Evolutionary conservation across 768 basidiomycete species (phyloP).

Genomic region (Mycena polygramma): DNA sequence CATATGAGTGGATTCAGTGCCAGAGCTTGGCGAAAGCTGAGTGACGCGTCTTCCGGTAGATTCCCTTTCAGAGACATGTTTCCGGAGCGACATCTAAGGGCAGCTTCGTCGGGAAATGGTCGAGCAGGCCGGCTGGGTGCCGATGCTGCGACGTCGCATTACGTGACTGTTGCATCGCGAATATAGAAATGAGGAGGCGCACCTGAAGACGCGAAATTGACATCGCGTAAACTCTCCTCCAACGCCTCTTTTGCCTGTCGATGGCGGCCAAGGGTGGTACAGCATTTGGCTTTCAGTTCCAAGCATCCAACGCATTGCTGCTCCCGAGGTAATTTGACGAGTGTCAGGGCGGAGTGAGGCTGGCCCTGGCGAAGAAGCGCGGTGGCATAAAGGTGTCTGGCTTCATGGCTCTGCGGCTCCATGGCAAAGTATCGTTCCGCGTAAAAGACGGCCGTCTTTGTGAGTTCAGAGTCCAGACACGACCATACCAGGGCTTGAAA

Average conservation of each 20-base stretch:
- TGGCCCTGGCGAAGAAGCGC: slow-evolving; percentile 78
- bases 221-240: slow-evolving; percentile 70
- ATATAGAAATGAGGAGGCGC: slow-evolving; percentile 45
- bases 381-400: slow-evolving; percentile 88
- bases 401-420: slow-evolving; percentile 80
- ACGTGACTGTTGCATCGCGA: slow-evolving; percentile 35
- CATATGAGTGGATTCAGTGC: slow-evolving; percentile 83
- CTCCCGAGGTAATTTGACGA: slow-evolving; percentile 74
- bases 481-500: slow-evolving; percentile 84
- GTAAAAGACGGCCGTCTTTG: slow-evolving; percentile 88
- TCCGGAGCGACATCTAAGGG: slow-evolving; percentile 83
- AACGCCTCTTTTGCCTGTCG: slow-evolving; percentile 82
- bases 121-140: slow-evolving; percentile 66
- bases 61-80: slow-evolving; percentile 84
- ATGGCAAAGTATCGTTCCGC: slow-evolving; percentile 86
- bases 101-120: slow-evolving; percentile 78
- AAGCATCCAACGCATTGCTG: slow-evolving; percentile 80
- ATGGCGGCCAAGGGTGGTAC: slow-evolving; percentile 77
- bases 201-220: slow-evolving; percentile 69
- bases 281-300: slow-evolving; percentile 85
- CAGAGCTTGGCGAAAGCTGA: slow-evolving; percentile 80
- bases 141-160: slow-evolving; percentile 58
- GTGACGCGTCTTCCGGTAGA: slow-evolving; percentile 77
- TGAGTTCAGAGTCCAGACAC: slow-evolving; percentile 85
- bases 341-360: slow-evolving; percentile 78